Evolutionary conservation across 164 flowering plant species (phyloP), one percentile per base, ranked within the genome.

Genomic region (Tinospora cordifolia): DNA sequence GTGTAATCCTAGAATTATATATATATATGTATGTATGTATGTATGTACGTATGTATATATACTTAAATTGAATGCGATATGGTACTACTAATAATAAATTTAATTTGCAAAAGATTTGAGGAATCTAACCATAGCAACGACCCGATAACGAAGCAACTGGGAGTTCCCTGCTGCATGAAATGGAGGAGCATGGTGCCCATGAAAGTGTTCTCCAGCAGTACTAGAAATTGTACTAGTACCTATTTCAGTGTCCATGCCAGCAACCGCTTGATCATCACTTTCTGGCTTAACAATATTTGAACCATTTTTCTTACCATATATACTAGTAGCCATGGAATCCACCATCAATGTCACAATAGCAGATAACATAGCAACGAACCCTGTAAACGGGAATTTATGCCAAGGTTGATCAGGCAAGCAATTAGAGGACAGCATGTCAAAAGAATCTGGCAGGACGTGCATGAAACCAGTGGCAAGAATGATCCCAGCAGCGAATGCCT

Each of bases 381-480:
- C 77, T 0, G 80, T 72, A n/a, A 80, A 80, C 1, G 82, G 82
- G 25, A 79, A 80, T 60, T 77, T 77, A 39, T 69, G 73, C 80
- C 82, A 80, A 6, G 82, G 82, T n/a, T 73, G 66, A 2, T 72
- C 74, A 1, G 74, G 39, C 76, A 80, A 41, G 67, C 80, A 80
- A 30, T 25, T 54, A 2, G 82, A 77, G 25, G 65, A 60, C 51
- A 77, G 63, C 69, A 67, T 58, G 34, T 77, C 76, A 26, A 80
- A 80, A 0, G 82, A 74, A 47, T 80, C 82, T 0, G 80, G 82
- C 66, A 80, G 49, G 0, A 80, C 79, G 25, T 80, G 82, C 80
- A 80, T 74, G 60, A 74, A 75, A 14, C 81, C 81, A 0, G 81
- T 79, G 1, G 77, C 80, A 0, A 80, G 78, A 22, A 80, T 80